A percentile compares a stretch with the other conserved stretches of the same genome.
These are phyloP conservation scores for Begonia fuchsioides DNA, from an alignment of 306 rosid species.

Conservation along the genomic window DNA sequence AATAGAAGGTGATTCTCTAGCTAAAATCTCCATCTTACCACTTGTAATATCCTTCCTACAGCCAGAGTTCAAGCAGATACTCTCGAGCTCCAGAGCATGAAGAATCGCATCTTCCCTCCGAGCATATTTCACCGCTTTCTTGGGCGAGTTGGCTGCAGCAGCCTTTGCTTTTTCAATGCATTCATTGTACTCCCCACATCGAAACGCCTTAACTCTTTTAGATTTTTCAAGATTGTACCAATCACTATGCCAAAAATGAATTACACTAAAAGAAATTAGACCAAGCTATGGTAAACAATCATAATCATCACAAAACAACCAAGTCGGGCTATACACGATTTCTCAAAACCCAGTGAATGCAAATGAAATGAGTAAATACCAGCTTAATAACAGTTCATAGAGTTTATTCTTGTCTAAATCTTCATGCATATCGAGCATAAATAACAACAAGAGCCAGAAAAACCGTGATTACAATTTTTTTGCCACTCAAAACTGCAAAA, in stretches of 20 bases:
- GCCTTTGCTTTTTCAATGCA: conserved; percentile 92
- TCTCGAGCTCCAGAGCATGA: conserved; percentile 95
- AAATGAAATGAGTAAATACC: too few species aligned
- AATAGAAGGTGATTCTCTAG: conserved; percentile 39
- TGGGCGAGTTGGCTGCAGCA: conserved; percentile 64
- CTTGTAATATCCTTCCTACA: conserved; percentile 24
- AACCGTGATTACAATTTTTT: too few species aligned
- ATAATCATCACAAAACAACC: too few species aligned
- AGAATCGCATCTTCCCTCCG: conserved; percentile 97
- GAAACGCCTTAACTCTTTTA: conserved; percentile 88
- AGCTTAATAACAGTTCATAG: too few species aligned
- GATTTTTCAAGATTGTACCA: conserved; percentile 98
- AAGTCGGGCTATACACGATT: too few species aligned
- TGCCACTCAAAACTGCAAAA: too few species aligned
- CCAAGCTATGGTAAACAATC: too few species aligned
- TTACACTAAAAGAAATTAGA: too few species aligned
- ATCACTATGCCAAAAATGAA: conserved; percentile 33
- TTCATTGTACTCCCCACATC: conserved; percentile 90
- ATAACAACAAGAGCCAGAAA: too few species aligned
- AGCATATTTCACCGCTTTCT: conserved; percentile 90
- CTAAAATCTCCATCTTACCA: conserved; percentile 31
- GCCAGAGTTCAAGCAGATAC: conserved; percentile 32
- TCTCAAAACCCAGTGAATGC: too few species aligned
- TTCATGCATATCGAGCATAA: too few species aligned
- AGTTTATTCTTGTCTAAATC: too few species aligned